Base-by-base conservation (phyloP, 768 basidiomycete species). In the Austroboletus festivus region DNA sequence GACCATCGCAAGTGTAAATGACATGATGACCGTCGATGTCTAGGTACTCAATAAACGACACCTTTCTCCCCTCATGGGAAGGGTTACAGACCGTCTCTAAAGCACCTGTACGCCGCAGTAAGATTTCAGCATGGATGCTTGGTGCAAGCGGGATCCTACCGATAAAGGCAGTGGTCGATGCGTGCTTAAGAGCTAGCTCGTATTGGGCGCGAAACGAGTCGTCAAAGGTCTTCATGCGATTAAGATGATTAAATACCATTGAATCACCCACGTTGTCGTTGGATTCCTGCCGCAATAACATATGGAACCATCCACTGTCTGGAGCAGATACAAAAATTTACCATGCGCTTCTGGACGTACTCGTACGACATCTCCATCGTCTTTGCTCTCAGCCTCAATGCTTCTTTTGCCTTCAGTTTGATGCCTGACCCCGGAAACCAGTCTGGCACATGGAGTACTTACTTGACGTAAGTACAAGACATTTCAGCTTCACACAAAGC, bases 391-490 rank as follows among this genome's bases (percentile, higher is more conserved):
- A 18, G 20, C 11, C 37, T 16, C 9, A 15, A 22, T 1, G 49
- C 56, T 1, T 20, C 23, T 21, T 6, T 46, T 15, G 71, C 73
- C 18, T 63, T 57, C 28, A 58, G 59, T 55, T 71, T 69, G 53
- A 73, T 64, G 8, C 48, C 49, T 7, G 71, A 69, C 3, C 71
- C 70, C 8, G 75, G 73, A 42, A 72, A 52, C 72, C 73, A 75
- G n/a, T 58, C 66, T 55, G 52, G 51, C 8, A 51, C 10, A 34
- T 34, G 13, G 11, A 34, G 34, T 23, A 59, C 58, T 55, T 37
- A 15, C 10, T n/a, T 11, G 2, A 39, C 3, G 6, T n/a, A 18
- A 37, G 11, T 10, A n/a, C 6, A 33, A 11, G 1, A n/a, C 5
- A 28, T 6, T 6, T 28, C 7, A 13, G 15, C 9, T 23, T 13